Conservation (phyloP, 768 basidiomycete species). For the Podaxis carcinomalis region DNA sequence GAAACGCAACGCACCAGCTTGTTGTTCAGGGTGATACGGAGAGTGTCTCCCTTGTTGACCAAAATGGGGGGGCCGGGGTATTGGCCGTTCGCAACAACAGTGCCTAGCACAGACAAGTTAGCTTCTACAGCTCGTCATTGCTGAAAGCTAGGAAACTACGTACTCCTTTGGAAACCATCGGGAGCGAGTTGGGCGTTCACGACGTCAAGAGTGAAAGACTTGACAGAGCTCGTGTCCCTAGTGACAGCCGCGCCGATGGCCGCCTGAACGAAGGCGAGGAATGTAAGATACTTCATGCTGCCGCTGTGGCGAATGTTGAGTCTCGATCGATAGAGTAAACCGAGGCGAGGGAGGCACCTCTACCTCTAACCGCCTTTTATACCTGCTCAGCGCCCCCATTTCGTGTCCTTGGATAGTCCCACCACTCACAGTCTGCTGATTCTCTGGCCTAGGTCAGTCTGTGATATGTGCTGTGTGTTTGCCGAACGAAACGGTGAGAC, state of each 20-base stretch:
- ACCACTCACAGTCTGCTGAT: not conserved
- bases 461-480: not conserved
- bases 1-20: slow-evolving; percentile 21
- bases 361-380: not conserved
- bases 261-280: slow-evolving; percentile 14
- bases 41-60: slow-evolving; percentile 21
- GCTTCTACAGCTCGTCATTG: not conserved
- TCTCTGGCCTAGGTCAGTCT: not conserved
- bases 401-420: not conserved
- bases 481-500: not conserved
- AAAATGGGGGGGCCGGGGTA: slow-evolving; percentile 28
- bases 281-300: slow-evolving; percentile 7
- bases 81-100: slow-evolving; percentile 21
- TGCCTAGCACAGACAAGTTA: slow-evolving; percentile 12
- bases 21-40: not conserved
- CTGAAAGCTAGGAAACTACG: not conserved
- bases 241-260: slow-evolving; percentile 20
- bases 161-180: slow-evolving; percentile 31
- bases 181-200: slow-evolving; percentile 36
- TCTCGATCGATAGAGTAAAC: slow-evolving; percentile 3
- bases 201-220: slow-evolving; percentile 27
- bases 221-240: not conserved
- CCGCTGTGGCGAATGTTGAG: not conserved
- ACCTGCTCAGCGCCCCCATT: not conserved
- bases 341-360: not conserved